A percentile compares a stretch with the other conserved stretches of the same genome.
These are phyloP conservation scores for Hemileia vastatrix DNA, from an alignment of 1,284 basidiomycete genomes.

Conservation along the genomic window DNA sequence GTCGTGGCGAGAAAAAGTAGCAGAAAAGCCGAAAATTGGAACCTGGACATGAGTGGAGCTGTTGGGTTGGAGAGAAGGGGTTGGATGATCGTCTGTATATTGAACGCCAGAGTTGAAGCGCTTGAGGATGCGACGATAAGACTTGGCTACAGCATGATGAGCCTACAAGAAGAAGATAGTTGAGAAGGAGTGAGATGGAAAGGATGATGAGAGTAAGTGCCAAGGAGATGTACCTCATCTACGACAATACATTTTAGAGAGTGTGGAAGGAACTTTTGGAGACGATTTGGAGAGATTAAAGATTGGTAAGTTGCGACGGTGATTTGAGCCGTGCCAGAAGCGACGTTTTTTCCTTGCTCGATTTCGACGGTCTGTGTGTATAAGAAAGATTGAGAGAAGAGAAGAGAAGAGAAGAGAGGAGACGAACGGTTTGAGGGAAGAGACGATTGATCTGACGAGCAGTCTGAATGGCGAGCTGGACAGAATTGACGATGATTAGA, in stretches of 20 bases:
- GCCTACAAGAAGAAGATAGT: slow-evolving; percentile 48
- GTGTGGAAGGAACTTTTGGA: slow-evolving; percentile 68
- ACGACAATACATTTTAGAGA: slow-evolving; percentile 72
- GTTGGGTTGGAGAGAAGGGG: slow-evolving; percentile 34
- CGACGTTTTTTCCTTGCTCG: slow-evolving; percentile 72
- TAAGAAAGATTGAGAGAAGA: neutral
- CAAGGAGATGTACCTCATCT: slow-evolving; percentile 53
- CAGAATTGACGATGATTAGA: slow-evolving; percentile 74
- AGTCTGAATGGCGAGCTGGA: slow-evolving; percentile 80
- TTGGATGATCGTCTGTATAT: neutral
- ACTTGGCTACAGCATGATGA: slow-evolving; percentile 84
- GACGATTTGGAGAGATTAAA: slow-evolving; percentile 56
- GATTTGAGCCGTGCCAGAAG: slow-evolving; percentile 75
- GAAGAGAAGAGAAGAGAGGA: neutral
- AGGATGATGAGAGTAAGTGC: neutral
- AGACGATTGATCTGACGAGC: slow-evolving; percentile 60
- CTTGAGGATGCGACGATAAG: slow-evolving; percentile 67
- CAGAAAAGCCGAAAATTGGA: slow-evolving; percentile 87
- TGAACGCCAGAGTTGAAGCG: slow-evolving; percentile 55
- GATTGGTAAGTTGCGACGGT: slow-evolving; percentile 88
- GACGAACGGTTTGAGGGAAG: slow-evolving; percentile 56
- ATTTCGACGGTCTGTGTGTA: slow-evolving; percentile 59
- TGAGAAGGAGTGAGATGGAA: neutral
- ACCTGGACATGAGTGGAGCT: slow-evolving; percentile 46
- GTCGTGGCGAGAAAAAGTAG: slow-evolving; percentile 87